phyloP scores from a whole-genome alignment of 257 asterid genomes.

The Solanum chilense region DNA sequence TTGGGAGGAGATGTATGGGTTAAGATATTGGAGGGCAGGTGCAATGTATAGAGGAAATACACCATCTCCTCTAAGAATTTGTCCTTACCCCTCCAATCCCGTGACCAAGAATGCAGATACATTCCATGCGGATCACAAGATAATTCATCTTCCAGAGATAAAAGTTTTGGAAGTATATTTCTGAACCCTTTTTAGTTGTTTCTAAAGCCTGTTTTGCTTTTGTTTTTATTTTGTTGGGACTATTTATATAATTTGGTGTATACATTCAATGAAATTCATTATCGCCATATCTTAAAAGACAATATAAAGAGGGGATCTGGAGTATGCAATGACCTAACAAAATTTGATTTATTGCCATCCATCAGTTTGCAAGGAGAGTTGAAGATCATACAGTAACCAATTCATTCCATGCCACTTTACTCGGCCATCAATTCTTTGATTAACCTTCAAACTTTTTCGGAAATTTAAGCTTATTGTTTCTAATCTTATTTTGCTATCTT shows the following conservation, averaged over 20 bases:
- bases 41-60: constrained; percentile 80
- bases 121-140: constrained; percentile 21
- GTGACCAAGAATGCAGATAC: constrained; percentile 20
- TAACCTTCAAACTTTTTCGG: not conserved
- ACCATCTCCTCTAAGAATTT: constrained; percentile 56
- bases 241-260: not conserved
- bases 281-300: not conserved
- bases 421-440: not conserved
- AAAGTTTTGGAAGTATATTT: constrained; percentile 57
- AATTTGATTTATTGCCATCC: not conserved
- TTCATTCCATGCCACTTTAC: not conserved
- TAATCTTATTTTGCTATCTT: not conserved
- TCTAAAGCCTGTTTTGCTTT: not conserved
- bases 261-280: not conserved
- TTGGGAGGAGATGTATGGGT: constrained; percentile 77
- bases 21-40: constrained; percentile 92
- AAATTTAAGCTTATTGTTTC: not conserved
- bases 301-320: not conserved
- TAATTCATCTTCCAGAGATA: constrained; percentile 23
- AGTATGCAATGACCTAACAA: not conserved
- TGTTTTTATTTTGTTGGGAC: not conserved
- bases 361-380: not conserved
- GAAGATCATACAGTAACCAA: not conserved
- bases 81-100: constrained; percentile 29
- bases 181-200: constrained; percentile 4